Conservation (phyloP, 2,329 filamentous ascomycete genomes). For the Hyphodiscus sp. region DNA sequence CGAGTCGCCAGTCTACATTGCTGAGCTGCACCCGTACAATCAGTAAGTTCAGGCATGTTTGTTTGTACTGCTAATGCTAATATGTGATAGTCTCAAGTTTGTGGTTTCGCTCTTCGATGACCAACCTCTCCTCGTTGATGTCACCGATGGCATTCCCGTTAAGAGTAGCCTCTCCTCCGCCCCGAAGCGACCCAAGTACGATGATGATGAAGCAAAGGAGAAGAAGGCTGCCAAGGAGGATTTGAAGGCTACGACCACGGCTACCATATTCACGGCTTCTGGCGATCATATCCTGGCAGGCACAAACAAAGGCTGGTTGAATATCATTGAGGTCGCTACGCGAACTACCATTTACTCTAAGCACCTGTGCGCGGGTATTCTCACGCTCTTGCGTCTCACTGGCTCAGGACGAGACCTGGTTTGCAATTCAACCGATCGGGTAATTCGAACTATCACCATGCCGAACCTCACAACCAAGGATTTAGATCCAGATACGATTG, state of each 20-base stretch:
- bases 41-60: slow-evolving; percentile 48
- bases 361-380: slow-evolving; percentile 78
- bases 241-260: slow-evolving; percentile 90
- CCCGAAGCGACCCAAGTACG: slow-evolving; percentile 66
- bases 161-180: slow-evolving; percentile 76
- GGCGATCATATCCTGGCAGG: slow-evolving; percentile 88
- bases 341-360: slow-evolving; percentile 83
- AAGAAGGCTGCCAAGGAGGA: slow-evolving; percentile 80
- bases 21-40: slow-evolving; percentile 86
- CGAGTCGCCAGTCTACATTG: slow-evolving; percentile 89
- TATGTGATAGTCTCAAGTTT: slow-evolving; percentile 61
- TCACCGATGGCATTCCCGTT: slow-evolving; percentile 60
- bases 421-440: slow-evolving; percentile 88
- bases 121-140: slow-evolving; percentile 80
- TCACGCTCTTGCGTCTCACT: slow-evolving; percentile 81
- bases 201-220: slow-evolving; percentile 67
- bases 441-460: slow-evolving; percentile 86
- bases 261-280: slow-evolving; percentile 77
- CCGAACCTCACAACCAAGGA: slow-evolving; percentile 66
- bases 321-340: slow-evolving; percentile 81
- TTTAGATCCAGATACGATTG: slow-evolving; percentile 77
- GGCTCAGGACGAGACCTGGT: slow-evolving; percentile 80
- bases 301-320: slow-evolving; percentile 93
- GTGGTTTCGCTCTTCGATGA: slow-evolving; percentile 93
- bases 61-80: background rate